These are phyloP conservation scores for Solanum pennellii DNA, from an alignment of 257 asterid genomes.

Conservation along the genomic window DNA sequence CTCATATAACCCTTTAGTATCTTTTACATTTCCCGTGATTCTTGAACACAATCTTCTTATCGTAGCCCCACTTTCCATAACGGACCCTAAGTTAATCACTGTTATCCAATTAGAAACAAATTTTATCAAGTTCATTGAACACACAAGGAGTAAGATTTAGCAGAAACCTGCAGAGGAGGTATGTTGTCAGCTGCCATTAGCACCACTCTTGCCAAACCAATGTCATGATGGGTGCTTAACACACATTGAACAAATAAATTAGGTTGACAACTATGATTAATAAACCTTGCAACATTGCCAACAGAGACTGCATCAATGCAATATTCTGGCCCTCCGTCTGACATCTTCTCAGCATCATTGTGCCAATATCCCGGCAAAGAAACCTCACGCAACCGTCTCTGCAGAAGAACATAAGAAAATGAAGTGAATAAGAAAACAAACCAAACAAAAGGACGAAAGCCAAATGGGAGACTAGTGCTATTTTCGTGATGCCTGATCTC, in stretches of 20 bases:
- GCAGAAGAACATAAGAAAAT: not conserved
- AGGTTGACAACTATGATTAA: constrained; percentile 84
- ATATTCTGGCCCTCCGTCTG: constrained; percentile 51
- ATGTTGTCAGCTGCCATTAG: constrained; percentile 80
- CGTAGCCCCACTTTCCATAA: not conserved
- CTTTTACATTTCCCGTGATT: not conserved
- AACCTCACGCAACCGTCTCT: constrained; percentile 82
- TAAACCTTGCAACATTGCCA: constrained; percentile 68
- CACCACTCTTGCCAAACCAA: constrained; percentile 52
- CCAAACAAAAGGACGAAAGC: not conserved
- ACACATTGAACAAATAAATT: constrained; percentile 82
- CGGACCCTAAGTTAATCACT: not conserved
- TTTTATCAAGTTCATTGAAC: not conserved
- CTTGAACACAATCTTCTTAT: not conserved
- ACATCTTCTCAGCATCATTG: constrained; percentile 23
- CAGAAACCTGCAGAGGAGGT: constrained; percentile 66
- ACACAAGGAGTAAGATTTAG: not conserved
- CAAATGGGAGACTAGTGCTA: not conserved
- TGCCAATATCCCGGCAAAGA: constrained; percentile 40
- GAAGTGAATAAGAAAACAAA: not conserved
- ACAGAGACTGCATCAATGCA: constrained; percentile 73
- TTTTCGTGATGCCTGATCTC: not conserved
- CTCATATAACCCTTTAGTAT: not conserved
- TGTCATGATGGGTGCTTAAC: constrained; percentile 55
- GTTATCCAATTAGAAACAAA: not conserved